These are phyloP conservation scores for Populus nigra DNA, from an alignment of 345 rosid species.

Conservation along the genomic window DNA sequence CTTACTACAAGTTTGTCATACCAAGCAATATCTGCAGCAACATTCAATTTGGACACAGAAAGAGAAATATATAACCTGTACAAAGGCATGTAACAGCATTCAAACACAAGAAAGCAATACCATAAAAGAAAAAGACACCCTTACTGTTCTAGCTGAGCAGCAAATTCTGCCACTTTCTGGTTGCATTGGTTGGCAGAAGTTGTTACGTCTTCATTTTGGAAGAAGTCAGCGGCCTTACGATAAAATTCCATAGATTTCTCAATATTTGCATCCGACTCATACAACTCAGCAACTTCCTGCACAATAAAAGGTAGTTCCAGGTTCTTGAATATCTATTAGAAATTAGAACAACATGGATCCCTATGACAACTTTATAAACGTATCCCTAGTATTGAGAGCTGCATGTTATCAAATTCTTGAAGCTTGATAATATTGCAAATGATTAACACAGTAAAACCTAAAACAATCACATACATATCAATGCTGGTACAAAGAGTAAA, in stretches of 20 bases:
- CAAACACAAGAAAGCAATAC: neutral
- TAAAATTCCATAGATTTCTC: slow-evolving; percentile 28
- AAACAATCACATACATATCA: neutral
- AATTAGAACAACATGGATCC: neutral
- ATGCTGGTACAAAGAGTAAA: neutral
- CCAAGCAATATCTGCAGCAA: neutral
- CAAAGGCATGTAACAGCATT: neutral
- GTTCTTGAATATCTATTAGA: neutral
- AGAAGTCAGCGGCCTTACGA: slow-evolving; percentile 34
- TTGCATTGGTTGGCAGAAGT: slow-evolving; percentile 98
- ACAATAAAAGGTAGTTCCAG: neutral
- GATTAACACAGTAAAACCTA: neutral
- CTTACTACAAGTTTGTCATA: neutral
- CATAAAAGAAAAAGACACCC: slow-evolving; percentile 19
- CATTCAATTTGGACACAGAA: neutral
- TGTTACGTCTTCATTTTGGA: slow-evolving; percentile 55
- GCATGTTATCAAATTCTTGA: neutral
- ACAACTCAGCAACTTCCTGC: slow-evolving; percentile 34
- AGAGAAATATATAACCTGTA: neutral
- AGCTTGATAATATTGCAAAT: neutral
- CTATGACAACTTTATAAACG: too few relatives aligned
- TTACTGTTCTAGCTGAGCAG: slow-evolving; percentile 91
- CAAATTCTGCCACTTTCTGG: slow-evolving; percentile 93
- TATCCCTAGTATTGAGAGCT: neutral
- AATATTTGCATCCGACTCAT: slow-evolving; percentile 29